Conservation (phyloP, 78 protist genomes). For the Diacronema lutheri region DNA sequence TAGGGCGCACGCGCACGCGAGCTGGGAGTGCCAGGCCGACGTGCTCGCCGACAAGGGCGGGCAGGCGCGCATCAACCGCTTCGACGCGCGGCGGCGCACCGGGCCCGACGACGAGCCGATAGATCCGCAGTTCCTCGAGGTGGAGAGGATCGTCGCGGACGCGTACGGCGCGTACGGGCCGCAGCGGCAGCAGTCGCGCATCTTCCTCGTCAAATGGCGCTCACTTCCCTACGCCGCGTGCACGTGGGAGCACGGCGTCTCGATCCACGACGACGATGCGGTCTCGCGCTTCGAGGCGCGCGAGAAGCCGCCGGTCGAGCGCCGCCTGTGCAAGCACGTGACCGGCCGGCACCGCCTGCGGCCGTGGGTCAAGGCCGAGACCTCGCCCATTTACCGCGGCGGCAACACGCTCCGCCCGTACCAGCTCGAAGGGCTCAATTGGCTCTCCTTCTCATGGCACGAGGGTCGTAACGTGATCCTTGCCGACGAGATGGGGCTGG, state of each 20-base stretch:
- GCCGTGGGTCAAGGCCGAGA: constrained; percentile 11
- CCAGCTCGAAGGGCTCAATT: constrained; percentile 84
- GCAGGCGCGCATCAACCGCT: too few relatives aligned
- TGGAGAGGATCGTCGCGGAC: too few relatives aligned
- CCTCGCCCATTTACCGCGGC: constrained; percentile 15
- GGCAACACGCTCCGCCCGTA: constrained; percentile 78
- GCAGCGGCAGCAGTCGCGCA: too few relatives aligned
- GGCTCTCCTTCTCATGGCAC: constrained; percentile 49
- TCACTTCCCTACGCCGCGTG: neutral
- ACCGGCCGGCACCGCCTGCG: constrained; percentile 9
- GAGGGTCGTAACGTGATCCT: constrained; percentile 45
- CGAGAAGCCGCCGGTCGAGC: neutral
- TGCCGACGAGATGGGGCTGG: constrained; percentile 84
- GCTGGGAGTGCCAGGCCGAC: too few relatives aligned
- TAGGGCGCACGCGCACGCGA: too few relatives aligned
- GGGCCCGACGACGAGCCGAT: too few relatives aligned
- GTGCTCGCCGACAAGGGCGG: too few relatives aligned
- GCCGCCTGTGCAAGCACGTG: neutral
- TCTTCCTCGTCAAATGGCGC: neutral
- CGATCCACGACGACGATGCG: neutral
- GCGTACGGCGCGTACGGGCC: too few relatives aligned
- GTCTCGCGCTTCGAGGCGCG: neutral
- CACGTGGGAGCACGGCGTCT: neutral
- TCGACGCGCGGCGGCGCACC: too few relatives aligned
- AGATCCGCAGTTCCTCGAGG: too few relatives aligned